These are phyloP conservation scores for Ophiostoma sp. DNA, from an alignment of 2,329 filamentous ascomycete genomes.

Conservation along the genomic window DNA sequence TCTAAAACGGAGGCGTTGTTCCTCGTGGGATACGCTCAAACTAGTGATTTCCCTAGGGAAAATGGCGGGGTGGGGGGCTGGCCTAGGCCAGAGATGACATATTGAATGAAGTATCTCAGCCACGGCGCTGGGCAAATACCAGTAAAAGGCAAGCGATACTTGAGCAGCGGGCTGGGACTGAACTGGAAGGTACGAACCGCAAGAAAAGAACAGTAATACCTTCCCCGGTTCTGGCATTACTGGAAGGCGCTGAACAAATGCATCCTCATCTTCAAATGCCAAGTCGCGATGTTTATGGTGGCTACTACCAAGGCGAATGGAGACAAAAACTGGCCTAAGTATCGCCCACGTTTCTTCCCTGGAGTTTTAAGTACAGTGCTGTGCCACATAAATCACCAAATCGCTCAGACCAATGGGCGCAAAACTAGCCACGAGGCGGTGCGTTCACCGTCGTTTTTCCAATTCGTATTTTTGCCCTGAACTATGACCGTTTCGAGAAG, in stretches of 20 bases:
- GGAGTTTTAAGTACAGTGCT: no score
- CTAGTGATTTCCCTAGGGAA: not conserved
- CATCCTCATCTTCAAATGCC: not conserved
- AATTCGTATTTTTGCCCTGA: not conserved
- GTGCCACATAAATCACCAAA: not conserved
- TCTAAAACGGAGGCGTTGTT: not conserved
- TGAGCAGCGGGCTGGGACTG: not conserved
- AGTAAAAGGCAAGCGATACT: not conserved
- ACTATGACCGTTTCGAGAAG: slow-evolving; percentile 14
- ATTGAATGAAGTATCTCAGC: not conserved
- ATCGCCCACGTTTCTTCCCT: not conserved
- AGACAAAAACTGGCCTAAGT: not conserved
- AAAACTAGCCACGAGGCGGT: not conserved
- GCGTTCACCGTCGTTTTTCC: not conserved
- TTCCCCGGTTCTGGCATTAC: no score
- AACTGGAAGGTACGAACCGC: not conserved
- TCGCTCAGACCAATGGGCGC: not conserved
- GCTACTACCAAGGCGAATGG: not conserved
- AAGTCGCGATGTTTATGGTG: not conserved
- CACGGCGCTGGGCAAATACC: not conserved
- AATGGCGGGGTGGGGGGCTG: not conserved
- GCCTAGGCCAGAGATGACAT: not conserved
- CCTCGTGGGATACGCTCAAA: not conserved
- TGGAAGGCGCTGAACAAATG: no score
- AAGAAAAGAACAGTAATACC: not conserved